phyloP scores from a whole-genome alignment of 176 grass and related monocot species.

The Oryza australiensis region DNA sequence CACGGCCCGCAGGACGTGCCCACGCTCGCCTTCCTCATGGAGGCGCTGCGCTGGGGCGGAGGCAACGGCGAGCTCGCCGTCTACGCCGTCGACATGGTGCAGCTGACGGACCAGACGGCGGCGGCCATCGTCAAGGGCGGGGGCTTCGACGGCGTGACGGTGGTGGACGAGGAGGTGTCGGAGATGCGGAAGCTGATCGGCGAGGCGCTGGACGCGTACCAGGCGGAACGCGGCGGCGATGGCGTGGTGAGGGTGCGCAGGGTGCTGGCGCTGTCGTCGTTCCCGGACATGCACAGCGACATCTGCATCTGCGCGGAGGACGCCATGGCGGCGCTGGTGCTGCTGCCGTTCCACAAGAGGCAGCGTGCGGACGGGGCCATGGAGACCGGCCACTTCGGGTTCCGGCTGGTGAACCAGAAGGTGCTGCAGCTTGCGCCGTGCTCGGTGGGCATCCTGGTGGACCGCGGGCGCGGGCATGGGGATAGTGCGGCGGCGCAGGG shows the following conservation, averaged over 20 bases:
- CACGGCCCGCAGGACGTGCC: slow-evolving; percentile 66
- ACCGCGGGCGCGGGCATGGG: slow-evolving; percentile 32
- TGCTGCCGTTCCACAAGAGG: slow-evolving; percentile 62
- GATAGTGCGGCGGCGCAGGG: background rate
- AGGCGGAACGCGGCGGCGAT: slow-evolving; percentile 31
- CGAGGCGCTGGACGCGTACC: slow-evolving; percentile 59
- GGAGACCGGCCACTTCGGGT: slow-evolving; percentile 50
- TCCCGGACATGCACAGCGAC: slow-evolving; percentile 75
- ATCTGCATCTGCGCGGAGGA: slow-evolving; percentile 76
- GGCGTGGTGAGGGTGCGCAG: slow-evolving; percentile 41
- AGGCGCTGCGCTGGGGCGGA: slow-evolving; percentile 51
- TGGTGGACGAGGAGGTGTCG: slow-evolving; percentile 63
- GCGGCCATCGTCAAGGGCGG: slow-evolving; percentile 58
- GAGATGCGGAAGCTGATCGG: slow-evolving; percentile 68
- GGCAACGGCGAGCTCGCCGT: slow-evolving; percentile 45
- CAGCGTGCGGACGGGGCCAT: slow-evolving; percentile 59
- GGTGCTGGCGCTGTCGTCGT: slow-evolving; percentile 61
- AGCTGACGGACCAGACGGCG: slow-evolving; percentile 66
- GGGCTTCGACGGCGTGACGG: slow-evolving; percentile 50
- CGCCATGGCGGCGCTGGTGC: slow-evolving; percentile 54
- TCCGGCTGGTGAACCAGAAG: slow-evolving; percentile 69
- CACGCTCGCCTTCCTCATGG: slow-evolving; percentile 48
- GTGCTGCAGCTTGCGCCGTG: slow-evolving; percentile 70
- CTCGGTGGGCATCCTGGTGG: slow-evolving; percentile 67
- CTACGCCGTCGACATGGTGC: slow-evolving; percentile 73